A percentile compares a stretch with the other conserved stretches of the same genome.
These are phyloP conservation scores for Lactarius indigo DNA, from an alignment of 768 basidiomycete genomes.

Conservation along the genomic window DNA sequence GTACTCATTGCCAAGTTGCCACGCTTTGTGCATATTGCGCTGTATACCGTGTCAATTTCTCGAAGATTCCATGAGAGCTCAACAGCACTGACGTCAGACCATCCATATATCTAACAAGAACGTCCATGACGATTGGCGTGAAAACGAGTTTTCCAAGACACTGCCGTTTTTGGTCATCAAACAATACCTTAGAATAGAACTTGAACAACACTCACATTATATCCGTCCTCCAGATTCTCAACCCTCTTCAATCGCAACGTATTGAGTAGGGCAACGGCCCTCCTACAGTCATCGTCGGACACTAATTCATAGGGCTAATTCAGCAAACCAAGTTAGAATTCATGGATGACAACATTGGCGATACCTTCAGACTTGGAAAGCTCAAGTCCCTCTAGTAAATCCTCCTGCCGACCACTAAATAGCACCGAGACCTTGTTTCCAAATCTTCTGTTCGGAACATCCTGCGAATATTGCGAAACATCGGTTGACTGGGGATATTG, in stretches of 20 bases:
- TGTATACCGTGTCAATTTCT: neutral
- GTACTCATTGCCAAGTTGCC: neutral
- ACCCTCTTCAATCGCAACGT: neutral
- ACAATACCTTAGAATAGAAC: neutral
- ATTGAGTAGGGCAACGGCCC: neutral
- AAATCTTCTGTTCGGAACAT: neutral
- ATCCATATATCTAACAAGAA: neutral
- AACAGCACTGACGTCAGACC: neutral
- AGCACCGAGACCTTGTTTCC: neutral
- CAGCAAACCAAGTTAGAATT: neutral
- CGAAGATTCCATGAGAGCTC: neutral
- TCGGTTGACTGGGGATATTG: neutral
- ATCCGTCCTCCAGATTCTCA: neutral
- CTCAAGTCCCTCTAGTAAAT: neutral
- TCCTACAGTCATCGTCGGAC: neutral
- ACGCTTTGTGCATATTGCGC: neutral
- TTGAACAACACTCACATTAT: neutral
- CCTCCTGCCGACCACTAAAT: neutral
- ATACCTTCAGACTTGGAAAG: neutral
- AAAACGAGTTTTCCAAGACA: neutral
- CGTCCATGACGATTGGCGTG: neutral
- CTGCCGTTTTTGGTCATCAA: neutral
- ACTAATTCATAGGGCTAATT: neutral
- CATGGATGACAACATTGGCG: neutral
- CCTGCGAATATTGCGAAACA: neutral